Base-by-base conservation (phyloP, 2,329 filamentous ascomycete genomes). In the Aspergillaceae sp. region DNA sequence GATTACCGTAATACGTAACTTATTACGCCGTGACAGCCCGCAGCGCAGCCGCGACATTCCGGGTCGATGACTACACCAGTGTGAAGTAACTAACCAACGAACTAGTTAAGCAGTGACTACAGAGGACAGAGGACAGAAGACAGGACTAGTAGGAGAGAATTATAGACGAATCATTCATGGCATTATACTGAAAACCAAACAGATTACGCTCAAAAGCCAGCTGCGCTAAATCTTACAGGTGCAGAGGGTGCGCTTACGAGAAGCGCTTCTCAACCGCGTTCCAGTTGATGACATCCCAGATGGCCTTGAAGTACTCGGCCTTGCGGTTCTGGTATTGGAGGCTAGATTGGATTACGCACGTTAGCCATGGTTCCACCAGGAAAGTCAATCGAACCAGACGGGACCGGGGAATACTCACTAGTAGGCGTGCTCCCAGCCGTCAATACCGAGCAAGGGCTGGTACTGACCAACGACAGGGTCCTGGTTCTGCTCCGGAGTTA, bases 221-320 rank as follows among this genome's bases (percentile, higher is more conserved):
- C 48, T 42, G 48, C 43, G 48, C 38, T 41, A 50, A 40, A 40
- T 46, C 29, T 40, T 45, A 45, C 47, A 19, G 19, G 26, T 47
- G 33, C 26, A 40, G 41, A 34, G 44, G 29, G 28, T 29, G 30
- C 35, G 27, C 54, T 66, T 74, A 77, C 59, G 74, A 68, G 63
- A 87, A 88, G 54, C 87, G 80, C 76, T 83, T 81, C 67, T 86
- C 83, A 40, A 88, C 90, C 30, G 85, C 80, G 79, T 89, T 88
- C 90, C 90, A 96, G 82, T 95, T 95, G 69, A 95, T 75, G 42
- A 95, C 89, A 57, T 94, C 87, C 90, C 90, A 95, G 66, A 95
- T 85, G 48, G 87, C 87, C 60, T 79, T 79, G 71, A 95, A 95
- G 77, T 95, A 95, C 74, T 95, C 89, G 48, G 85, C 89, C 82